Base-by-base conservation (phyloP, 2,329 filamentous ascomycete genomes). In the Cordyceps fumosorosea region DNA sequence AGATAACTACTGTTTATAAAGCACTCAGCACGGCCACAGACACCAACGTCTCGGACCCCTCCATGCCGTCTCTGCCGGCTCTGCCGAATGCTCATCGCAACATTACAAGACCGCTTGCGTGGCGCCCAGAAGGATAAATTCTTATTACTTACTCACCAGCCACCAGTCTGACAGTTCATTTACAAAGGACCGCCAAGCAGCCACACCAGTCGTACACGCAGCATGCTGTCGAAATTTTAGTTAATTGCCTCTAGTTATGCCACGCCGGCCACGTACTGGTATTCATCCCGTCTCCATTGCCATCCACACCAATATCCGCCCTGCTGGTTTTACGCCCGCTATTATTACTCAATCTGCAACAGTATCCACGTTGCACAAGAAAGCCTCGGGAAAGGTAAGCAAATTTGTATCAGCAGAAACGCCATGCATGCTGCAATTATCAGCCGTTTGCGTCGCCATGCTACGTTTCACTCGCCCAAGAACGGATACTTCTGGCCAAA, bases 41-140 rank as follows among this genome's bases (percentile, higher is more conserved):
- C n/a, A 45, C 45, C 12, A 14, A 20, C 11, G 24, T 11, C 20
- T 54, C 14, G 26, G n/a, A 20, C 93, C 55, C 26, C 48, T 8
- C 18, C 12, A 12, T 42, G 47, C 56, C 47, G 56, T 40, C 47
- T 29, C 34, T 59, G 34, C 56, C 56, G 56, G 8, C 42, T 16
- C 56, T 2, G 8, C 45, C 56, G 18, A 14, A 32, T 32, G 29
- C n/a, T 32, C 34, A n/a, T 45, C 37, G 16, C n/a, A n/a, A 29
- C 2, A 14, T 37, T 37, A 1, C 22, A 29, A 37, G 44, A n/a
- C 44, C 20, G 42, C 32, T 40, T 58, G 20, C 44, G 37, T 50
- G 11, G 22, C n/a, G 26, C 32, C 44, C 45, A 58, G 12, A 37
- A 57, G 10, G 18, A 58, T 44, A n/a, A 7, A 44, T 44, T 20